Base-by-base conservation (phyloP, 1,284 basidiomycete genomes). In the Inonotus obliquus region DNA sequence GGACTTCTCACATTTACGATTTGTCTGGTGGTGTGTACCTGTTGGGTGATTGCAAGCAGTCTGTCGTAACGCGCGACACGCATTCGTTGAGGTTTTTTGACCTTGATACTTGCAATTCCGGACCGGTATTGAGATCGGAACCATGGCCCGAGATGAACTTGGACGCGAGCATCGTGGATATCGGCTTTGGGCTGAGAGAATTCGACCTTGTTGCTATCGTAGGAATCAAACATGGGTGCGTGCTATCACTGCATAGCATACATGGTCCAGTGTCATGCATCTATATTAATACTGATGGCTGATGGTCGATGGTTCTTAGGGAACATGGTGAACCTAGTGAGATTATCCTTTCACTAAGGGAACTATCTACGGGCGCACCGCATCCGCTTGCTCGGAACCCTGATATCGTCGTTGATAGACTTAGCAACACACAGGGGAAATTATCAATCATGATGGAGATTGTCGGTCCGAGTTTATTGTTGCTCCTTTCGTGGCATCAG, bases 191-290 rank as follows among this genome's bases (percentile, higher is more conserved):
- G 29, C 68, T 81, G 11, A 69, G 77, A 23, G 80, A 82, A 65
- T 79, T 81, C 63, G 79, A 82, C 66, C 68, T 82, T 14, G 71
- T 81, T n/a, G 78, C 75, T 1, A 65, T 79, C 35, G 69, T 81
- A 27, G 61, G 57, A 10, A 77, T 77, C 4, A 39, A 44, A 37
- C 5, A 23, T 10, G 37, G 32, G 61, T 62, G 27, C 53, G 61
- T 57, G 11, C 41, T n/a, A 19, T 44, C 17, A 1, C 11, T 21
- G 17, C 13, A n/a, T n/a, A n/a, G 19, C 41, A 44, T 38, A 4
- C 13, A 21, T 23, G 19, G 44, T 13, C 41, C 35, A 2, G 29
- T 25, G 41, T 21, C 9, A 44, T 48, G 14, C 37, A 4, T 39
- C 17, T 21, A 72, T 67, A 76, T 77, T 64, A 13, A 9, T 32